These are phyloP conservation scores for Gracilaria caudata DNA, from an alignment of 23 red algal genomes.

Conservation along the genomic window DNA sequence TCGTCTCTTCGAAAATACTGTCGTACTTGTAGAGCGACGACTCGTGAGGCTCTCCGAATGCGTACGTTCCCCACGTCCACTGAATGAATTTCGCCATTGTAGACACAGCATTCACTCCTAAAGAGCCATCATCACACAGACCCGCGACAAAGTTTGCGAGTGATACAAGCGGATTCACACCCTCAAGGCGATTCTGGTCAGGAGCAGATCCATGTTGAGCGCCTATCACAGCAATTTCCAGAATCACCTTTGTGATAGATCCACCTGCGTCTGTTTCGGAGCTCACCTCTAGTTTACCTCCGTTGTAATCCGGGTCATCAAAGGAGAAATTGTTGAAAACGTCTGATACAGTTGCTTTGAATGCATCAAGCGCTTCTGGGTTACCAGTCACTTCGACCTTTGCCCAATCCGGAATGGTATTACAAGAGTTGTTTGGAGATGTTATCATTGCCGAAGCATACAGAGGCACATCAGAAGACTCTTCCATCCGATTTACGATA, in stretches of 20 bases:
- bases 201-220: conserved; percentile 56
- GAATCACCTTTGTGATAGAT: conserved; percentile 1
- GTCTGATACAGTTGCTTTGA: conserved; percentile 12
- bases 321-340: conserved; percentile 11
- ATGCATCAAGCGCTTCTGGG: neutral
- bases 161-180: conserved; percentile 46
- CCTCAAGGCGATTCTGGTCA: conserved; percentile 34
- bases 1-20: conserved; percentile 4
- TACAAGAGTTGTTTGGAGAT: conserved; percentile 36
- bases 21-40: conserved; percentile 30
- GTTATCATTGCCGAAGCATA: conserved; percentile 22
- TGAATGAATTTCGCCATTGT: conserved; percentile 38
- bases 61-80: conserved; percentile 47
- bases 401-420: conserved; percentile 52
- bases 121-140: neutral
- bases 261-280: conserved; percentile 6
- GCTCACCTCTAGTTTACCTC: neutral
- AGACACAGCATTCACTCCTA: conserved; percentile 20
- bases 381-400: conserved; percentile 31
- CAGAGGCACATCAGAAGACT: conserved; percentile 14
- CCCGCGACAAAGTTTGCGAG: conserved; percentile 48
- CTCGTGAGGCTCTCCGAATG: conserved; percentile 45
- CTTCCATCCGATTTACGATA: conserved; percentile 1
- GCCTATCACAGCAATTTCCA: conserved; percentile 24
- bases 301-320: conserved; percentile 39